Evolutionary conservation across 306 rosid species (phyloP), one percentile per base, ranked within the genome.

Genomic region (Gynostemma pentaphyllum): DNA sequence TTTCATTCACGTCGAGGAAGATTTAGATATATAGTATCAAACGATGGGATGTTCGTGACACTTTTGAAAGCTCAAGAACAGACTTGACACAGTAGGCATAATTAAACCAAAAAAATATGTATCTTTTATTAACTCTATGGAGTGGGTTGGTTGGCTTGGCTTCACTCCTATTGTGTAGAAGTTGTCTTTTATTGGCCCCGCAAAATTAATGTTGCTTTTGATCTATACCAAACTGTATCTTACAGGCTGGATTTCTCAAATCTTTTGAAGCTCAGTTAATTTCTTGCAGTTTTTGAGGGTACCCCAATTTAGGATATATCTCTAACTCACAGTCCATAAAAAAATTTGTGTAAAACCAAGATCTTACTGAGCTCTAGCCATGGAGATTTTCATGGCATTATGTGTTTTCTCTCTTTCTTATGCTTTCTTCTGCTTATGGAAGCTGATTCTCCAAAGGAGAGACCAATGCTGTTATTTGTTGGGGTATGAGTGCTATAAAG

Each of bases 401-500:
- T 50, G 39, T 73, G 28, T 85, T 2, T 19, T 62, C 0, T 48
- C 84, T 44, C 64, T 89, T 4, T 46, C 70, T 1, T 82, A 59
- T 64, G 69, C 71, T 22, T 22, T 79, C 21, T 70, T 65, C 42
- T 9, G 46, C 61, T 59, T 87, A 28, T 63, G 14, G 4, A 85
- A 70, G 40, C 16, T 70, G 57, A 15, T 83, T 56, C 73, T 82
- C 22, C 70, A 60, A 68, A 74, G 79, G 29, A 73, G 89, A 69
- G 73, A 73, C 28, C 80, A 77, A 36, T 5, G 54, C 48, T 90
- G 96, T 66, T 90, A 81, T 66, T 74, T 87, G 86, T 51, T 90
- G 62, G 90, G 83, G 16, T 90, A 87, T 13, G 90, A 90, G 72
- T 87, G 94, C 71, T 90, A 80, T 70, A 76, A 62, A 70, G 78